Evolutionary conservation across 306 rosid genomes (phyloP).

Genomic region (Vigna reflexopilosa): DNA sequence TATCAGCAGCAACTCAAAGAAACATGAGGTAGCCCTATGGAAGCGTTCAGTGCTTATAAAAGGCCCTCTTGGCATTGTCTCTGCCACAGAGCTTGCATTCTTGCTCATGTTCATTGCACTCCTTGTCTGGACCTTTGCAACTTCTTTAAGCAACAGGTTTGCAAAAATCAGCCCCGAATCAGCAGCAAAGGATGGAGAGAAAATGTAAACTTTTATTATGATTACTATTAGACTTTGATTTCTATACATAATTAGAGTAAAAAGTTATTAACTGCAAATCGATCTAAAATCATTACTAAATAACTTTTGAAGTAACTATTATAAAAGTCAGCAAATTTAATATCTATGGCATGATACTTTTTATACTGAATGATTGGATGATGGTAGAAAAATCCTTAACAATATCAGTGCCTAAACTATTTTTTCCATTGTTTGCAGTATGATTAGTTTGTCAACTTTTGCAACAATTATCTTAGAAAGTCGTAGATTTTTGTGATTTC

Average conservation of each 20-base stretch:
- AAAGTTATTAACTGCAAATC: no score
- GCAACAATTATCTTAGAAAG: no score
- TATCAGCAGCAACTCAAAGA: constrained; percentile 21
- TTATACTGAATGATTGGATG: not conserved
- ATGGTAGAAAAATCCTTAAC: no score
- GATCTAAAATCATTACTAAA: not conserved
- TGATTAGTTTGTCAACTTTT: no score
- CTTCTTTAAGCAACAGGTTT: constrained; percentile 47
- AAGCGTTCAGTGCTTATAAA: constrained; percentile 60
- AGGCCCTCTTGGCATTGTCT: constrained; percentile 93
- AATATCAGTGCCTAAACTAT: not conserved
- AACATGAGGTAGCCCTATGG: constrained; percentile 43
- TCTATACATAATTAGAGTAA: not conserved
- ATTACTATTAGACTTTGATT: not conserved
- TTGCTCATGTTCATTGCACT: constrained; percentile 75
- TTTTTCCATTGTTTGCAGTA: not conserved
- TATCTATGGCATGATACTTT: no score
- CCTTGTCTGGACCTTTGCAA: constrained; percentile 56
- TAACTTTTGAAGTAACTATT: no score
- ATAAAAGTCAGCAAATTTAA: no score
- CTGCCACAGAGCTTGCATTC: constrained; percentile 61
- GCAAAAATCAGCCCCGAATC: constrained; percentile 41
- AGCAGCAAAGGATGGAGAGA: constrained; percentile 49
- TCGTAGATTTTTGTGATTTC: no score
- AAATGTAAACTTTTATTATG: constrained; percentile 51